phyloP scores from a whole-genome alignment of 495 filamentous ascomycete species.

The Penicillium cosmopolitanum region DNA sequence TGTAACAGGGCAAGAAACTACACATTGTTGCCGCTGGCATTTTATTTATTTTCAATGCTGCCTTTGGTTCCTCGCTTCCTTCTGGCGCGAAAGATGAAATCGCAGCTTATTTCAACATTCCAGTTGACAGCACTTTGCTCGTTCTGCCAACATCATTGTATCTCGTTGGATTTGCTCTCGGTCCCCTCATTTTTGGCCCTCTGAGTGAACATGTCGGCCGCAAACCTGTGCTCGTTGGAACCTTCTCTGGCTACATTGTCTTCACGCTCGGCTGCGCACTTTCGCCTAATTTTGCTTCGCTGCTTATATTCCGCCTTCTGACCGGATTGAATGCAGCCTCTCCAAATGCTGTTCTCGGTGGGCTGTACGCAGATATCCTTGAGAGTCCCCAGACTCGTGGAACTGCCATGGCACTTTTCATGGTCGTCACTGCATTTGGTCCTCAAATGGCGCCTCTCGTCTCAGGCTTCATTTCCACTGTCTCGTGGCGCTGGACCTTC shows the following conservation, averaged over 20 bases:
- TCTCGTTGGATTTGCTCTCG: constrained; percentile 28
- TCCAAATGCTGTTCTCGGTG: constrained; percentile 38
- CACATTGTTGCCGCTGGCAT: constrained; percentile 8
- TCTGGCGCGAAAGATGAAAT: constrained; percentile 6
- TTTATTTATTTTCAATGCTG: constrained; percentile 7
- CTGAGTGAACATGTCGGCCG: constrained; percentile 42
- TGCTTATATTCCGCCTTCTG: constrained; percentile 44
- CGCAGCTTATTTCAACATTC: constrained; percentile 6
- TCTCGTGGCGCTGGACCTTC: constrained; percentile 60
- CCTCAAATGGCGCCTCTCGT: constrained; percentile 30
- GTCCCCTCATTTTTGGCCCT: constrained; percentile 35
- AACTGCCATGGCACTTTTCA: constrained; percentile 37
- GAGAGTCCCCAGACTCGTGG: constrained; percentile 16
- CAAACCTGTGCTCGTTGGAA: constrained; percentile 31
- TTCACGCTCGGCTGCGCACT: constrained; percentile 43
- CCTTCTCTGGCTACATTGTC: constrained; percentile 36
- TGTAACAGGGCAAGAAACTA: constrained; percentile 5
- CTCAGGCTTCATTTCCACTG: constrained; percentile 33
- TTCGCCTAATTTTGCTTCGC: constrained; percentile 31
- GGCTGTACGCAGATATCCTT: constrained; percentile 42
- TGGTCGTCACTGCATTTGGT: constrained; percentile 41
- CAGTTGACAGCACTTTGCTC: neutral
- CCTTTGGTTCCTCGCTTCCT: constrained; percentile 2
- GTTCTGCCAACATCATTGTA: constrained; percentile 5
- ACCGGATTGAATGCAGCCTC: constrained; percentile 35